Base-by-base conservation (phyloP, 2,329 filamentous ascomycete species). In the Fusarium transvaalense region DNA sequence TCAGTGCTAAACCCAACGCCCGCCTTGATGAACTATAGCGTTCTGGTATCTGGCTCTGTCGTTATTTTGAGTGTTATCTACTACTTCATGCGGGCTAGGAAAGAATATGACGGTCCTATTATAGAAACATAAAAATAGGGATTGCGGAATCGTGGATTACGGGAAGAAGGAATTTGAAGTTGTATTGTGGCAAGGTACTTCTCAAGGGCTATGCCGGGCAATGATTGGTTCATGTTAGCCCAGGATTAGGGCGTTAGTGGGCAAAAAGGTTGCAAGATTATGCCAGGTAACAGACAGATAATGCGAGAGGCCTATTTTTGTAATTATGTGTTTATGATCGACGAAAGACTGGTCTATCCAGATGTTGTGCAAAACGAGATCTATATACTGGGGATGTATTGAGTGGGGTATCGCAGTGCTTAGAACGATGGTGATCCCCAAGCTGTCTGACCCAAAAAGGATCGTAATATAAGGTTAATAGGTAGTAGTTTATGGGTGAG, bases 21-120 rank as follows among this genome's bases (percentile, higher is more conserved):
- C 3, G 56, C 74, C 75, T 2, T 66, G 1, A 81, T 83, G 78
- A 85, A 85, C 68, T 85, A 80, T 71, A 81, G 78, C 38, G 73
- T 82, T 3, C 65, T 85, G 10, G 78, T 84, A 17, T 82, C 80
- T 39, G 79, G 76, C 0, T 76, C 72, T 0, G 76, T 80, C 66
- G 82, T 15, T 79, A 84, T 43, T 81, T 79, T 25, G 14, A 47
- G 43, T 51, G 68, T 82, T 10, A 47, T 82, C 1, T 86, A 81
- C 74, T 85, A 84, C 63, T 53, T 79, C 19, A 25, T 79, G 0
- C 75, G 76, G 53, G 83, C 80, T 0, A 78, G 75, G 54, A 75
- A 77, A 53, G 75, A 77, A 37, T 85, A 83, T 56, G 76, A 78
- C 17, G 83, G 83, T 5, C 83, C 83, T 19, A 8, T 47, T 34